A percentile compares a stretch with the other conserved stretches of the same genome.
Evolutionary conservation across 768 basidiomycete genomes (phyloP).

Genomic region (Termitomyces heimii): DNA sequence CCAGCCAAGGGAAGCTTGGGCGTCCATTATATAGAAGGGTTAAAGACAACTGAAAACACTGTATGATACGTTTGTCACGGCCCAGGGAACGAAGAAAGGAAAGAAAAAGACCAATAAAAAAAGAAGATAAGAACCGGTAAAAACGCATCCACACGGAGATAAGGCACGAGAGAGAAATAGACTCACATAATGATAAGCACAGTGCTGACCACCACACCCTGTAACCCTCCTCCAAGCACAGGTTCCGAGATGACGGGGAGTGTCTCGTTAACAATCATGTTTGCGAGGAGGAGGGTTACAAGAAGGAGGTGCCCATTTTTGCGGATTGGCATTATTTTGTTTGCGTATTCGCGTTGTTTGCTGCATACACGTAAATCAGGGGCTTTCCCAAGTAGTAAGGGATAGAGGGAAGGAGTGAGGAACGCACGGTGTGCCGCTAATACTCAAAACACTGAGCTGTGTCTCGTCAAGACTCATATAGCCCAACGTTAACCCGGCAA

Average conservation of each 20-base stretch:
- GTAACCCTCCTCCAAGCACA: constrained; percentile 72
- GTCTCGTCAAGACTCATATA: constrained; percentile 94
- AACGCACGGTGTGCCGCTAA: constrained; percentile 76
- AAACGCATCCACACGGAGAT: background rate
- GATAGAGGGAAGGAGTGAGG: background rate
- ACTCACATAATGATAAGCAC: constrained; percentile 85
- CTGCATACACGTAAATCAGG: constrained; percentile 27
- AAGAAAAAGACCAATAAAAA: background rate
- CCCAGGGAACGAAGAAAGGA: background rate
- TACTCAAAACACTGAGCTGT: constrained; percentile 81
- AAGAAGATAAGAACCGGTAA: background rate
- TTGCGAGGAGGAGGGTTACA: constrained; percentile 77
- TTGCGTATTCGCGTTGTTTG: constrained; percentile 73
- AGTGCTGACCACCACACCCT: constrained; percentile 76
- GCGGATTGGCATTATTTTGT: constrained; percentile 82
- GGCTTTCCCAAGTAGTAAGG: background rate
- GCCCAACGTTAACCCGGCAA: constrained; percentile 88
- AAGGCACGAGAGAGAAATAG: background rate
- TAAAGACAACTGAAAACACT: background rate
- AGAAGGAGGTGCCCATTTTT: constrained; percentile 78
- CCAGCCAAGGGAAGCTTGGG: background rate
- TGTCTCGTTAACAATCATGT: constrained; percentile 91
- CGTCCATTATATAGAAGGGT: background rate
- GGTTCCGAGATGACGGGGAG: constrained; percentile 80
- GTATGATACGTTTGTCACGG: background rate